These are phyloP conservation scores for Puccinia sorghi DNA, from an alignment of 1,284 basidiomycete genomes.

Conservation along the genomic window DNA sequence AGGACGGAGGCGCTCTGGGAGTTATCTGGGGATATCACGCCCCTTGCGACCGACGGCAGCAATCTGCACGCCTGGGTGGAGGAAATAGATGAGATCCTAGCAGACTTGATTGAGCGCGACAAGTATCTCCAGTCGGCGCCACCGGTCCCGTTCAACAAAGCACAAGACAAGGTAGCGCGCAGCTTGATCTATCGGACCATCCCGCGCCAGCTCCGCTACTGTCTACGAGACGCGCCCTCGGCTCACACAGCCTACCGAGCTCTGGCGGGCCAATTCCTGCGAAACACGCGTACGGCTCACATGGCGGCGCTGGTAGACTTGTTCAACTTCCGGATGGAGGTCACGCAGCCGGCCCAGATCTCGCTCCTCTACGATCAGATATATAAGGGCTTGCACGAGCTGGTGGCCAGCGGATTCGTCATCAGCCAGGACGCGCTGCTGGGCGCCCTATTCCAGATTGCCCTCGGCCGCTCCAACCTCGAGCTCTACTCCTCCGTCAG, in stretches of 20 bases:
- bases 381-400: not conserved
- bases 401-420: conserved; percentile 15
- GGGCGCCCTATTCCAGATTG: conserved; percentile 35
- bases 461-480: conserved; percentile 18
- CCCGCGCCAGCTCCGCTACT: conserved; percentile 19
- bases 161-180: conserved; percentile 17
- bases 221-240: not conserved
- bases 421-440: conserved; percentile 15
- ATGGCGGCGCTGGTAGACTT: conserved; percentile 29
- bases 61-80: conserved; percentile 23
- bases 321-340: conserved; percentile 25
- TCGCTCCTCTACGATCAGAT: conserved; percentile 25
- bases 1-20: conserved; percentile 24
- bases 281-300: conserved; percentile 29
- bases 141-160: conserved; percentile 15
- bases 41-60: conserved; percentile 1
- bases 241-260: conserved; percentile 14
- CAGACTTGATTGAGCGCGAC: conserved; percentile 14
- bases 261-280: conserved; percentile 1
- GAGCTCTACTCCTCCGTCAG: conserved; percentile 24
- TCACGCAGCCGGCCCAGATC: conserved; percentile 6
- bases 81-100: conserved; percentile 16
- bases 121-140: conserved; percentile 23
- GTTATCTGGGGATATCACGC: conserved; percentile 12
- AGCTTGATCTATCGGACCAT: conserved; percentile 41